Base-by-base conservation (phyloP, 257 asterid genomes). In the Leonotis leonurus region DNA sequence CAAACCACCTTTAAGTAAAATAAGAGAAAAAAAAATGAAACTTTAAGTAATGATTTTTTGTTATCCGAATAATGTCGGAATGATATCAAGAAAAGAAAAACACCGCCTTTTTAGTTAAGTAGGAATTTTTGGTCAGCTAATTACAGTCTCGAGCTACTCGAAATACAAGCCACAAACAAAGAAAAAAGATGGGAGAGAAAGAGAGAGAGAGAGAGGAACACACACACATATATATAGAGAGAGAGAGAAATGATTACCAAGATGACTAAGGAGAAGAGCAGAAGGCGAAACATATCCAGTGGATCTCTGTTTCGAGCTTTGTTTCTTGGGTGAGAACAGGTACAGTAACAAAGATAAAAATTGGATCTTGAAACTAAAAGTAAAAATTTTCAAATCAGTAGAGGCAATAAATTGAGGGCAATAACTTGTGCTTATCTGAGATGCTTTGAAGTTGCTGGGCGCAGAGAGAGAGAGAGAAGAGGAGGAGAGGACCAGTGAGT, bases 261-360 rank as follows among this genome's bases (percentile, higher is more conserved):
- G 44, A 74, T 5, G 65, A 39, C 41, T 54, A 71, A 2, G 71
- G 55, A 25, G 71, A 52, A 65, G 66, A 74, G 68, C 53, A 65
- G 64, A 50, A 49, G 58, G 49, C 78, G 78, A 71, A 64, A 54
- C 83, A 78, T 74, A 54, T 33, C 32, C 32, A 48, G 69, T 67
- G 53, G 80, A 74, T 78, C 73, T 68, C 59, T 78, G n/a, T 7
- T 16, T 27, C 6, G 62, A 56, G 40, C 75, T 67, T 58, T 30
- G 27, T 44, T 49, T 51, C 41, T 64, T 57, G 13, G 60, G 32
- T 40, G 29, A 41, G 27, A 48, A 60, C 22, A 54, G 32, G 22
- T 8, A 21, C 46, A 51, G 36, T 49, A n/a, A n/a, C 22, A n/a
- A 62, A 71, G 56, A 29, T 25, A 58, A 46, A 39, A 62, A 58